Base-by-base conservation (phyloP, 2,329 filamentous ascomycete genomes). In the Didymella pomorum region DNA sequence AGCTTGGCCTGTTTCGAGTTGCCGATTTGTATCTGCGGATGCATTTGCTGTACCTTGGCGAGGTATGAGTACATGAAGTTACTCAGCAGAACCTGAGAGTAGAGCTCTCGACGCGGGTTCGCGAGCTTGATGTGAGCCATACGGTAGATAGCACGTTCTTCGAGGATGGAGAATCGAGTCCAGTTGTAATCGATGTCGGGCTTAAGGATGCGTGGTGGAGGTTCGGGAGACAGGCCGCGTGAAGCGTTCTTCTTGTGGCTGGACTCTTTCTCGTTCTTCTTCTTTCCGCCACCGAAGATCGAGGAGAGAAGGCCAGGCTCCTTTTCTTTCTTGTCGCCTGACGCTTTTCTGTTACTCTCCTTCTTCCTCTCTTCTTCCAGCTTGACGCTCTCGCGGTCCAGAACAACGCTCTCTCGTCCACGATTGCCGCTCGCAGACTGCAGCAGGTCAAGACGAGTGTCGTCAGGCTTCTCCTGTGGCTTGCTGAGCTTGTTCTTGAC, bases 41-140 rank as follows among this genome's bases (percentile, higher is more conserved):
- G 95, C 92, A 97, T 97, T 71, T 96, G 93, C 79, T 99, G 95
- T 44, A 99, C 95, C 77, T 98, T 99, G 62, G 95, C 95, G 64
- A 99, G 85, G 76, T 99, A 99, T 56, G 93, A 95, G 80, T 99
- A 99, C 95, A 99, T 99, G 79, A 99, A 99, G 77, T 99, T 99
- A 79, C 93, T 97, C 66, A 99, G 85, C 58, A 99, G 83, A 21
- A 99, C 95, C 77, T 99, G 95, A 60, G 94, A 97, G 73, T 96
- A 90, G 50, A 99, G 80, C 39, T 94, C 91, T 55, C 95, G 89
- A 43, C 94, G 89, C 35, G 95, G 95, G 73, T 99, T 98, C n/a
- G 95, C 95, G 61, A 99, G 86, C 78, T 99, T 99, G 79, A 98
- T 96, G 75, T 99, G 95, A 18, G 95, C 95, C 92, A 99, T 97